These are phyloP conservation scores for Paraphoma sp. DNA, from an alignment of 2,329 filamentous ascomycete species.

Conservation along the genomic window DNA sequence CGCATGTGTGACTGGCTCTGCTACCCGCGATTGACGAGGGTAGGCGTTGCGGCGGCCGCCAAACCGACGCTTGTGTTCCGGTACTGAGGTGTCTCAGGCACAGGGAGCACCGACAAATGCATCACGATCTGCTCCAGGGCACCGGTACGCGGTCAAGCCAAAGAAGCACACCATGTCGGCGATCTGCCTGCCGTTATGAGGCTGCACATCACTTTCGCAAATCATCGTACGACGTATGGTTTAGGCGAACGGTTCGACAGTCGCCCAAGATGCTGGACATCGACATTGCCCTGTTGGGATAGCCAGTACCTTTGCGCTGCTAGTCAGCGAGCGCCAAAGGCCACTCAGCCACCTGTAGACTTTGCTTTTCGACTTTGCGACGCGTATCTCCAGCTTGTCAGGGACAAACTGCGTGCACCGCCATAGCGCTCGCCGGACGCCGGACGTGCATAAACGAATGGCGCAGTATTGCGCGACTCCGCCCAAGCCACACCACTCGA, in stretches of 20 bases:
- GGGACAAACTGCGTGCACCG: constrained; percentile 14
- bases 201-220: constrained; percentile 16
- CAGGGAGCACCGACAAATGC: constrained; percentile 8
- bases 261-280: background rate
- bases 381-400: constrained; percentile 21
- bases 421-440: constrained; percentile 1
- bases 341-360: constrained; percentile 10
- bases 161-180: constrained; percentile 27
- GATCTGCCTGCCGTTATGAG: constrained; percentile 25
- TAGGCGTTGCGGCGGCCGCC: constrained; percentile 14
- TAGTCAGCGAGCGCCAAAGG: constrained; percentile 3
- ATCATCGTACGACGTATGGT: background rate
- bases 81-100: background rate
- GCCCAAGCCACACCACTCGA: constrained; percentile 1
- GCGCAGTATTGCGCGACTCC: background rate
- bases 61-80: constrained; percentile 16
- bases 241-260: constrained; percentile 1
- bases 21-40: background rate
- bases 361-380: constrained; percentile 26
- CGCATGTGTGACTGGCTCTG: constrained; percentile 6
- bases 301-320: constrained; percentile 8
- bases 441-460: background rate
- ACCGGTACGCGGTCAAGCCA: constrained; percentile 12
- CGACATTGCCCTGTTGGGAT: constrained; percentile 15
- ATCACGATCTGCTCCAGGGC: constrained; percentile 15